phyloP scores from a whole-genome alignment of 192 early-diverging fungal species.

The Umbelopsis vinacea region DNA sequence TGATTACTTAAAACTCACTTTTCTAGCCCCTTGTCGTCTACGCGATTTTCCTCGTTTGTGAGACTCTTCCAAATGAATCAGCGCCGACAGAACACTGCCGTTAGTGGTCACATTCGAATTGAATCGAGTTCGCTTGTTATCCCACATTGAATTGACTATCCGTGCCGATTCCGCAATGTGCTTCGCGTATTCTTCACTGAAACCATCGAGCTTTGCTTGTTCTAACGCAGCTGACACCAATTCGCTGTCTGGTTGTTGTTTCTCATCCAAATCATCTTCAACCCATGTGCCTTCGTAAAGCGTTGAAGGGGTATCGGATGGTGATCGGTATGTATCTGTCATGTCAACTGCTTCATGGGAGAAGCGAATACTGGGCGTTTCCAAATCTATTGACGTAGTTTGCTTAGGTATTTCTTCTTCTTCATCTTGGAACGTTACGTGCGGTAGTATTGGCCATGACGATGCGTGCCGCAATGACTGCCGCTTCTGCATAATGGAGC shows the following conservation, averaged over 20 bases:
- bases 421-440: not conserved
- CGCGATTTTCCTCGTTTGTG: not conserved
- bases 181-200: constrained; percentile 12
- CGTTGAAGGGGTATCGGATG: not conserved
- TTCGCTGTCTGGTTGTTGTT: not conserved
- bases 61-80: not conserved
- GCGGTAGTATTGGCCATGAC: constrained; percentile 7
- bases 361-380: not conserved
- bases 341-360: constrained; percentile 1
- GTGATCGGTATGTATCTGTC: not conserved
- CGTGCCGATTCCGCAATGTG: constrained; percentile 14
- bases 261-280: not conserved
- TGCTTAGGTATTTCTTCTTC: not conserved
- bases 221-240: not conserved
- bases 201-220: constrained; percentile 13
- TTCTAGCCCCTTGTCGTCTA: not conserved
- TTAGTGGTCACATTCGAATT: not conserved
- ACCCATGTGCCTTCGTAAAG: not conserved
- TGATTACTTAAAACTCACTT: not conserved
- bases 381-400: not conserved
- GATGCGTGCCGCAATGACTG: constrained; percentile 17
- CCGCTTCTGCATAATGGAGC: constrained; percentile 2
- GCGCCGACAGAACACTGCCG: not conserved
- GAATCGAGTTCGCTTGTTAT: not conserved
- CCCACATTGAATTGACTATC: constrained; percentile 11